Conservation (phyloP, 257 asterid species). For the Plantago ovata region DNA sequence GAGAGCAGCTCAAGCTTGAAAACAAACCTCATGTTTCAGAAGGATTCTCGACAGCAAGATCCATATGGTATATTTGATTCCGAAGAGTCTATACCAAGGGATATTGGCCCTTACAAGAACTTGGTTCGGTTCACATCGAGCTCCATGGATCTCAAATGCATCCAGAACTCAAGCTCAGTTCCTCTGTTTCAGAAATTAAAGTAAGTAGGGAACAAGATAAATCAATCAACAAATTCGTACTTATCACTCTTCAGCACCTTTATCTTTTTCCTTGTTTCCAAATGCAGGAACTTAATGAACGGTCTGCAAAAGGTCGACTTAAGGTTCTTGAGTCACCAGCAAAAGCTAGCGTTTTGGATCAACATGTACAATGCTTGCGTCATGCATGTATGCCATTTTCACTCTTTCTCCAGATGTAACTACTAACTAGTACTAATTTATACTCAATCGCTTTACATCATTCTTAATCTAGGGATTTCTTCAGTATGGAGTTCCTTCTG, state of each 20-base stretch:
- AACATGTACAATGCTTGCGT: conserved; percentile 57
- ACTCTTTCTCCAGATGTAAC: background rate
- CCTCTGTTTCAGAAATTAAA: conserved; percentile 66
- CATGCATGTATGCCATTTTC: conserved; percentile 39
- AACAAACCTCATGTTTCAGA: conserved; percentile 37
- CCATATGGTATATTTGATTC: conserved; percentile 76
- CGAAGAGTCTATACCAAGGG: conserved; percentile 67
- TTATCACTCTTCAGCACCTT: background rate
- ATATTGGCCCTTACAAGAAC: conserved; percentile 81
- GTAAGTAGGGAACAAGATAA: conserved; percentile 39
- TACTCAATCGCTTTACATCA: background rate
- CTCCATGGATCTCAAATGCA: conserved; percentile 68
- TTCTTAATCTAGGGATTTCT: conserved; percentile 62
- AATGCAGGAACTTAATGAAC: conserved; percentile 54
- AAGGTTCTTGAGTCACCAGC: conserved; percentile 43
- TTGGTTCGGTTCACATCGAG: conserved; percentile 61
- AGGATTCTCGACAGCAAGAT: conserved; percentile 82
- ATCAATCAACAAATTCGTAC: background rate
- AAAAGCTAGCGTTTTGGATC: conserved; percentile 53
- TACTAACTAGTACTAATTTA: conserved; percentile 9
- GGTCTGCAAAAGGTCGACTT: conserved; percentile 64
- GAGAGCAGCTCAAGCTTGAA: conserved; percentile 45
- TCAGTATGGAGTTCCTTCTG: conserved; percentile 67
- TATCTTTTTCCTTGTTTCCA: background rate
- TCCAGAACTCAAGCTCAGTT: conserved; percentile 51